Base-by-base conservation (phyloP, 2,329 filamentous ascomycete genomes). In the Ophiostoma piceae region DNA sequence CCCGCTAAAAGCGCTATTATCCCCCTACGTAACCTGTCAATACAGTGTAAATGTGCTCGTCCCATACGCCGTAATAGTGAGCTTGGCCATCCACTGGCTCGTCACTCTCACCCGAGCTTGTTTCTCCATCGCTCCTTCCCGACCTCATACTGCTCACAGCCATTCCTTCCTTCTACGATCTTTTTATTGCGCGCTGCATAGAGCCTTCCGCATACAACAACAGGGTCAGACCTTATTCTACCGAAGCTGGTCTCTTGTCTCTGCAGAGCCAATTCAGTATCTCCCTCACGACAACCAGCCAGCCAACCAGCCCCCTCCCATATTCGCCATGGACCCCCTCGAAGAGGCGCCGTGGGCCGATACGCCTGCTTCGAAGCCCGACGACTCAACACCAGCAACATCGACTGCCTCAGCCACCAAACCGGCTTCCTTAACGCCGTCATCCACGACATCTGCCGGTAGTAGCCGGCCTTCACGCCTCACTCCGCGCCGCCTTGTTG, bases 401-500 rank as follows among this genome's bases (percentile, higher is more conserved):
- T 78, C 80, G 70, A 75, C 79, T 67, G 69, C 75, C 22, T 72
- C 75, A 51, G 72, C 74, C 64, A 75, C 76, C 65, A 77, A 79
- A 71, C 71, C 69, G 6, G 16, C 71, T 9, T 70, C 76, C 54
- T 67, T 68, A n/a, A 32, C 71, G 5, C 67, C 71, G 1, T 60
- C 71, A 0, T 73, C 78, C 68, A 77, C 77, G 35, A 69, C 79
- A 29, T 69, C 73, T 29, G 72, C 76, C 37, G 74, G 76, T 12
- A 29, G 39, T 9, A 41, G 79, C 73, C 82, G 83, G 41, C 78
- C 82, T 12, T 81, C 82, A 35, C 82, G 83, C 72, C 77, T 80
- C n/a, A 79, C 77, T 3, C 83, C 84, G 51, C 87, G 88, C 73
- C 86, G 88, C 72, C 82, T 92, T 76, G 88, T 89, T 74, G 89